Base-by-base conservation (phyloP, 2,329 filamentous ascomycete genomes). In the Grosmannia huntii region DNA sequence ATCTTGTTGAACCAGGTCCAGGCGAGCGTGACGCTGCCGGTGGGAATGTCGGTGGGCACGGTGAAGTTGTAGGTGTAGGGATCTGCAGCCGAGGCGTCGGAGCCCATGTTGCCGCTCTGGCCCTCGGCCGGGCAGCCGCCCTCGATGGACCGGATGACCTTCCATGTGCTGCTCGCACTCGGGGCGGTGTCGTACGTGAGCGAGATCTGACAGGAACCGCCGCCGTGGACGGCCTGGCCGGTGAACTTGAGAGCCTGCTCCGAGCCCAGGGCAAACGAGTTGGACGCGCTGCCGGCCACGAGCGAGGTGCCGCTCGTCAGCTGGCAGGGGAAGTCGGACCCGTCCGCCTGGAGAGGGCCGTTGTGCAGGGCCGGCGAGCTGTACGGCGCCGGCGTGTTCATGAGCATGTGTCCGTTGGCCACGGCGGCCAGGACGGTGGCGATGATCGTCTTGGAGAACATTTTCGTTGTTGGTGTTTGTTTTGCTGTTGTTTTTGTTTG, bases 1-100 rank as follows among this genome's bases (percentile, higher is more conserved):
- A 95, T 67, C 60, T 86, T 87, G 76, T 97, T 97, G 72, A 95
- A 83, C 94, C 94, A 97, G 0, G 90, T 90, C 90, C 91, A 97
- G 0, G 89, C 89, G 5, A 97, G 76, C 0, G 85, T 88, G 28
- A 87, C 91, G 48, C 90, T 80, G 4, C 92, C 94, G 1, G 84
- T 74, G 10, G 85, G 82, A 53, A 96, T 78, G 25, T 84, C 81
- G 0, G 77, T 69, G 0, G 91, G 92, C 6, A 96, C 82, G 0
- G 73, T 80, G 73, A 85, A 95, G 33, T 81, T 73, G 71, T 88
- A 94, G 0, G 72, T 75, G 66, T 78, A 78, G 0, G 83, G 78
- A 44, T 78, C 73, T 0, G 61, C 61, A 0, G 70, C 69, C 2
- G 65, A 64, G 6, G 82, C 69, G 55, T 77, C 69, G 3, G 74